These are phyloP conservation scores for Ogataea chonburiensis DNA, from an alignment of 805 yeast genomes.

Conservation along the genomic window DNA sequence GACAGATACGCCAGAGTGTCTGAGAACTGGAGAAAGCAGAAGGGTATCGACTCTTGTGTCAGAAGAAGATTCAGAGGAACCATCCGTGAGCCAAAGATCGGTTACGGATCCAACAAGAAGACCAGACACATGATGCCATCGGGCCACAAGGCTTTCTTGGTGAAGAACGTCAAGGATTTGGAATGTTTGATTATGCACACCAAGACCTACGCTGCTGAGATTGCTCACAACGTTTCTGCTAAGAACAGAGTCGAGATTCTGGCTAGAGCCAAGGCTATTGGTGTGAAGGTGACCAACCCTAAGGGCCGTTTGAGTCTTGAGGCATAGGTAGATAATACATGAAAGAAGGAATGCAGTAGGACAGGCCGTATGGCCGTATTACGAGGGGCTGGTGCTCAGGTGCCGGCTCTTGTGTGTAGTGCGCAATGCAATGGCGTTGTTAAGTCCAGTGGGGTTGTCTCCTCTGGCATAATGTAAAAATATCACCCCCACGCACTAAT, in stretches of 20 bases:
- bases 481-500: not conserved
- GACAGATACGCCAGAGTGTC: slow-evolving; percentile 98
- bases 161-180: slow-evolving; percentile 88
- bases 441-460: no score
- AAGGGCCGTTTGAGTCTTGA: slow-evolving; percentile 97
- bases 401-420: no score
- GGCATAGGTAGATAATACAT: slow-evolving; percentile 52
- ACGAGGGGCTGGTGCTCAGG: no score
- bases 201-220: slow-evolving; percentile 99
- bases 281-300: slow-evolving; percentile 99
- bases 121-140: slow-evolving; percentile 94
- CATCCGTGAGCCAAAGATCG: slow-evolving; percentile 98
- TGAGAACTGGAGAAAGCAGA: slow-evolving; percentile 99
- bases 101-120: slow-evolving; percentile 99
- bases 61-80: slow-evolving; percentile 99
- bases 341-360: slow-evolving; percentile 6
- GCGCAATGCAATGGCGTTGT: no score
- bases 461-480: no score
- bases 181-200: slow-evolving; percentile 96
- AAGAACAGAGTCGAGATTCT: slow-evolving; percentile 96
- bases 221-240: slow-evolving; percentile 97
- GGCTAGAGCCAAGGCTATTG: slow-evolving; percentile 96
- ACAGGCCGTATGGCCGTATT: no score
- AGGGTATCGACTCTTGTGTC: slow-evolving; percentile 99
- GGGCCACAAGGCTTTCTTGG: slow-evolving; percentile 97